These are phyloP conservation scores for Pythium brassicae DNA, from an alignment of 352 stramenopile species.

Conservation along the genomic window DNA sequence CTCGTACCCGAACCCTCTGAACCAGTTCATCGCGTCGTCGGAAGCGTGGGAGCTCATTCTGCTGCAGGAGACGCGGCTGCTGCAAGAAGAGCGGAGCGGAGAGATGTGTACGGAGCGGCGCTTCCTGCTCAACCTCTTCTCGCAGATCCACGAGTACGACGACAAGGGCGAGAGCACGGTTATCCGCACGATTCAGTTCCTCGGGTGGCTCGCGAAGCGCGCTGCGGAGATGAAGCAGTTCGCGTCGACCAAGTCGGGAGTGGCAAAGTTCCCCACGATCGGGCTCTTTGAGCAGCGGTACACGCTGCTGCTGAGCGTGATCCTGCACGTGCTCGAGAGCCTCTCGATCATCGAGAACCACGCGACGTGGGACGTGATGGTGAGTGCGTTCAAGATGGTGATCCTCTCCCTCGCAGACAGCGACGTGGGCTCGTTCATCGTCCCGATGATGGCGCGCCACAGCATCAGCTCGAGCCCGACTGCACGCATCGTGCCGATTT, in stretches of 20 bases:
- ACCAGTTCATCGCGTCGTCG: conserved; percentile 40
- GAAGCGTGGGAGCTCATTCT: conserved; percentile 51
- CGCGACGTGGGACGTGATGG: conserved; percentile 86
- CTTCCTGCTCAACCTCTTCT: conserved; percentile 82
- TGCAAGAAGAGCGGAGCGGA: conserved; percentile 56
- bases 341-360: conserved; percentile 89
- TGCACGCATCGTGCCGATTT: conserved; percentile 77
- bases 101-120: conserved; percentile 77
- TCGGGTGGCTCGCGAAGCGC: conserved; percentile 73
- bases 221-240: conserved; percentile 61
- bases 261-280: conserved; percentile 11
- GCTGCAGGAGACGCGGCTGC: conserved; percentile 46
- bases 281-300: conserved; percentile 42
- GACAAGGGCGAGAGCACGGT: conserved; percentile 86
- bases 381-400: conserved; percentile 76
- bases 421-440: conserved; percentile 58
- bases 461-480: conserved; percentile 83
- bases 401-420: conserved; percentile 51
- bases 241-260: conserved; percentile 23
- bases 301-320: conserved; percentile 65
- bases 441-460: conserved; percentile 77
- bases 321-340: conserved; percentile 80
- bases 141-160: conserved; percentile 81
- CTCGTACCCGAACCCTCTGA: conserved; percentile 46
- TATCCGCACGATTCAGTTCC: conserved; percentile 78